phyloP scores from a whole-genome alignment of 768 basidiomycete genomes.

The Termitomyces sp. region DNA sequence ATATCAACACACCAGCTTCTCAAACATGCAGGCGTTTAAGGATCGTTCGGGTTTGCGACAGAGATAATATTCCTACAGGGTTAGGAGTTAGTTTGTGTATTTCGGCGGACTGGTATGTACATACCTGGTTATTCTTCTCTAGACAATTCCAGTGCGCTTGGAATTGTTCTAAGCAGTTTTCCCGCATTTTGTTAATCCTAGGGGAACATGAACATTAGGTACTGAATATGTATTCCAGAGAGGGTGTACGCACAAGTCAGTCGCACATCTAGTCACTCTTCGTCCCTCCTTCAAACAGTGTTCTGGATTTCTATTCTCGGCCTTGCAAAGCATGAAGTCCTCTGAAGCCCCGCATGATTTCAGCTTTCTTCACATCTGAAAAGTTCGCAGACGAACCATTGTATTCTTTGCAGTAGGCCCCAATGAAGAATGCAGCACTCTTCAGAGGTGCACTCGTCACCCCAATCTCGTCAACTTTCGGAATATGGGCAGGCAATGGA shows the following conservation, averaged over 20 bases:
- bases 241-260: slow-evolving; percentile 66
- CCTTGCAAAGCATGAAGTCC: slow-evolving; percentile 88
- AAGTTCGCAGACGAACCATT: slow-evolving; percentile 61
- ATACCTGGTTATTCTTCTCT: slow-evolving; percentile 89
- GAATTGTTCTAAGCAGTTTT: slow-evolving; percentile 84
- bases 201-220: background rate
- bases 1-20: slow-evolving; percentile 65
- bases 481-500: slow-evolving; percentile 56
- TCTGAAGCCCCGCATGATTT: slow-evolving; percentile 16
- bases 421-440: slow-evolving; percentile 96
- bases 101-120: slow-evolving; percentile 18
- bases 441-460: slow-evolving; percentile 90
- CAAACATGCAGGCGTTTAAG: slow-evolving; percentile 92
- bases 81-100: background rate
- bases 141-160: slow-evolving; percentile 93
- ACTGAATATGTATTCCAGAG: background rate
- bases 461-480: slow-evolving; percentile 85
- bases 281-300: slow-evolving; percentile 96
- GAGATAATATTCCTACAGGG: slow-evolving; percentile 72
- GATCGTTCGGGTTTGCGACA: slow-evolving; percentile 87
- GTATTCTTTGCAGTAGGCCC: slow-evolving; percentile 91
- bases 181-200: slow-evolving; percentile 90
- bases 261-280: slow-evolving; percentile 91
- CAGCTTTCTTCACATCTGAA: background rate
- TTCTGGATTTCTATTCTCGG: slow-evolving; percentile 81